A percentile compares a stretch with the other conserved stretches of the same genome.
Evolutionary conservation across 768 basidiomycete genomes (phyloP).

Genomic region (Suillus ampliporus): DNA sequence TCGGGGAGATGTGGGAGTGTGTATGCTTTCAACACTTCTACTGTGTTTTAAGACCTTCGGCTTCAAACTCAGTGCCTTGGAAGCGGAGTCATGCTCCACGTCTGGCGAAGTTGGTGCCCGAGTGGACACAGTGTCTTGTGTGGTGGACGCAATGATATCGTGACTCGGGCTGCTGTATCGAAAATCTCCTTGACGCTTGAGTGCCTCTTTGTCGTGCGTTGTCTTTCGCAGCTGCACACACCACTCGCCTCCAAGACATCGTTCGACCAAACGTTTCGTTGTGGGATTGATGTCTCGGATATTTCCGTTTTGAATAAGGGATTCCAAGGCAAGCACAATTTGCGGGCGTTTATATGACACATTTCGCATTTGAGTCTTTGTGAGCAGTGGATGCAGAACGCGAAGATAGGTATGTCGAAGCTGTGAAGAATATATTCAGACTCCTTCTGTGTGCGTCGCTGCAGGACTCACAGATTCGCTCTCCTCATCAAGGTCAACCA

Average conservation of each 20-base stretch:
- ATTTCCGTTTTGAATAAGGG: conserved; percentile 70
- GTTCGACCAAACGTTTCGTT: conserved; percentile 88
- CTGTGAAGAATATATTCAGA: conserved; percentile 34
- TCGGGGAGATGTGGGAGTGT: conserved; percentile 31
- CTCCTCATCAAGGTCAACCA: conserved; percentile 91
- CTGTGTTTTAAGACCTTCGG: conserved; percentile 60
- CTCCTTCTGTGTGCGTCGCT: neutral
- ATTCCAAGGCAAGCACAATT: conserved; percentile 83
- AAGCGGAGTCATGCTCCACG: conserved; percentile 27
- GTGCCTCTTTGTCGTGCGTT: conserved; percentile 32
- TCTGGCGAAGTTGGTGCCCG: conserved; percentile 18
- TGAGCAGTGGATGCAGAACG: conserved; percentile 93
- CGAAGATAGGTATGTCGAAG: conserved; percentile 96
- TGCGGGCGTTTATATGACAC: conserved; percentile 92
- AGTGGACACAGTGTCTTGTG: conserved; percentile 37
- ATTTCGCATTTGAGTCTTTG: conserved; percentile 87
- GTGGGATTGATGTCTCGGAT: conserved; percentile 88
- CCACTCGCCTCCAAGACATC: conserved; percentile 90
- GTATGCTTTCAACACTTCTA: conserved; percentile 69
- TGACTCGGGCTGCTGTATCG: conserved; percentile 51
- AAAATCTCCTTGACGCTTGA: conserved; percentile 31
- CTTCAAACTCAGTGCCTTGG: conserved; percentile 34
- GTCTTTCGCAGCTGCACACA: conserved; percentile 68
- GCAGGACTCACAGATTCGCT: conserved; percentile 78
- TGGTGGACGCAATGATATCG: conserved; percentile 45